phyloP scores from a whole-genome alignment of 1,139 yeast genomes.

The Citeromyces hawaiiensis region DNA sequence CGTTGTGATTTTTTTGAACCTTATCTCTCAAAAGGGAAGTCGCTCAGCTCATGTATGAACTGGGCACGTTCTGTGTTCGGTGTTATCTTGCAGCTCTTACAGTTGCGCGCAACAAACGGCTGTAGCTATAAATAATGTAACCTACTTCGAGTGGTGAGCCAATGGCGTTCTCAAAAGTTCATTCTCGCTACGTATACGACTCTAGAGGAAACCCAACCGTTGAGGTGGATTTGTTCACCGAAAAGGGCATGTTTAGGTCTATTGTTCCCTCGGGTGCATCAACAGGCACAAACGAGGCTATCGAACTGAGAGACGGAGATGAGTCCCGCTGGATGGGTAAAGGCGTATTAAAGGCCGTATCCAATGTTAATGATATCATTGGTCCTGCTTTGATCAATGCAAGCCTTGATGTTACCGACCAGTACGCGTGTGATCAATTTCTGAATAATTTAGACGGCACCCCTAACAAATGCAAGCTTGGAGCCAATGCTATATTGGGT shows the following conservation, averaged over 20 bases:
- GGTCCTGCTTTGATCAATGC: constrained; percentile 80
- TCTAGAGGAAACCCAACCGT: constrained; percentile 98
- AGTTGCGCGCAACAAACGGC: background rate
- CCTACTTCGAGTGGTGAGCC: too few relatives aligned
- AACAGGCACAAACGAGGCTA: constrained; percentile 90
- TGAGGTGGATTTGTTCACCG: constrained; percentile 85
- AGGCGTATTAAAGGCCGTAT: constrained; percentile 88
- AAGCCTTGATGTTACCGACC: constrained; percentile 64
- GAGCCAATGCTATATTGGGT: constrained; percentile 94
- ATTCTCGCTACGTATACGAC: constrained; percentile 91
- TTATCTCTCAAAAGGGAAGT: too few relatives aligned
- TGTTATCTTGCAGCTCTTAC: background rate
- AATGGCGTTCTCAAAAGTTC: constrained; percentile 34
- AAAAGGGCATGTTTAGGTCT: constrained; percentile 77
- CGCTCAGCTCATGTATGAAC: background rate
- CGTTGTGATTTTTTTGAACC: too few relatives aligned
- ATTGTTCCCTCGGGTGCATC: constrained; percentile 97
- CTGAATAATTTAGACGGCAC: constrained; percentile 77
- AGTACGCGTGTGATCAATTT: constrained; percentile 69
- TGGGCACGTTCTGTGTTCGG: background rate
- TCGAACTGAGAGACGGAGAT: constrained; percentile 93
- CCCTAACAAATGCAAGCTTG: constrained; percentile 84
- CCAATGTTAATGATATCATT: constrained; percentile 78
- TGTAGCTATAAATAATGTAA: background rate
- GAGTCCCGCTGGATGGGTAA: constrained; percentile 90